Percentiles rank a stretch among this genome's conserved stretches.
These are phyloP conservation scores for Rhodotorula taiwanensis DNA, from an alignment of 768 basidiomycete species.

Conservation along the genomic window DNA sequence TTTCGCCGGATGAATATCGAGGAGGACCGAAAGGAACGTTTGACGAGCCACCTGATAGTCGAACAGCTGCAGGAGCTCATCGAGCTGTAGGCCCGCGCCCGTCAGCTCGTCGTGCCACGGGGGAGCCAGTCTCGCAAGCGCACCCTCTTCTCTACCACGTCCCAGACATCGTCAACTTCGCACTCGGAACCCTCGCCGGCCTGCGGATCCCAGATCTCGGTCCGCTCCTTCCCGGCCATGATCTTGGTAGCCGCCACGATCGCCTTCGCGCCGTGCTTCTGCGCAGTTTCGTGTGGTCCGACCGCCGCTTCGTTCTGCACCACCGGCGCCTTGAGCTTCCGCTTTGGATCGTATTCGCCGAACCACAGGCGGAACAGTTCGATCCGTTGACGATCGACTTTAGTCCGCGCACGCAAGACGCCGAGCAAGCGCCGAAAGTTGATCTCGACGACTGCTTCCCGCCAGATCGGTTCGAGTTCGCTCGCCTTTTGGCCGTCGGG, in stretches of 20 bases:
- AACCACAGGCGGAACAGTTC: slow-evolving; percentile 29
- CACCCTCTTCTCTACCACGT: slow-evolving; percentile 28
- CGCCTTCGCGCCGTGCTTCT: neutral
- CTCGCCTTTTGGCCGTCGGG: neutral
- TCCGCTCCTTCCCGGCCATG: neutral
- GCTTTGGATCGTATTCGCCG: neutral
- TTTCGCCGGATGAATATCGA: slow-evolving; percentile 12
- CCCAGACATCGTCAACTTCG: slow-evolving; percentile 32
- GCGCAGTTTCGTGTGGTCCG: neutral
- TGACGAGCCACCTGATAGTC: slow-evolving; percentile 27
- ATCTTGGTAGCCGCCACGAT: neutral
- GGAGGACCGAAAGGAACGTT: slow-evolving; percentile 23
- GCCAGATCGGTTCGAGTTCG: slow-evolving; percentile 15
- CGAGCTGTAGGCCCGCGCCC: slow-evolving; percentile 5
- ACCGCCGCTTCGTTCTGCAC: neutral
- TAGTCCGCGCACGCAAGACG: slow-evolving; percentile 5
- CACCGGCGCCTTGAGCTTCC: neutral
- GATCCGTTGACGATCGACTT: slow-evolving; percentile 23
- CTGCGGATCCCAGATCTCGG: slow-evolving; percentile 1
- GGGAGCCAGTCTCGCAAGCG: neutral
- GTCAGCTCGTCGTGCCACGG: too few species aligned
- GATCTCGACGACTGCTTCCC: slow-evolving; percentile 24
- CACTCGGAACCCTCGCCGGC: neutral
- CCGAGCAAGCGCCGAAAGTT: slow-evolving; percentile 7
- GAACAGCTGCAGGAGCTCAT: slow-evolving; percentile 22